Conservation (phyloP, 2,329 filamentous ascomycete species). For the Hirsutella thompsonii region DNA sequence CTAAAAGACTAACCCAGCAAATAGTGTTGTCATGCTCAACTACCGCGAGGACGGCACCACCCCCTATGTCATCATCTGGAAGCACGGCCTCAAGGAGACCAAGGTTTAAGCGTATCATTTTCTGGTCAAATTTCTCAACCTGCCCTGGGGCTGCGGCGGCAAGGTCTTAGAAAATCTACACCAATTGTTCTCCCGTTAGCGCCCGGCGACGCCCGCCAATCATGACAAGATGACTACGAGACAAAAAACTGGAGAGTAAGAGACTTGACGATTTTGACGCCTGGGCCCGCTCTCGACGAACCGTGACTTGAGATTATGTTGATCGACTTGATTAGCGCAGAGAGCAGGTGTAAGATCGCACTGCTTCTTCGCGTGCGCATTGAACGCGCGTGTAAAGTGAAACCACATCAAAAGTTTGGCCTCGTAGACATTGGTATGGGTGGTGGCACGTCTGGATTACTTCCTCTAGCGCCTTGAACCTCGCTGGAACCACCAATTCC, state of each 20-base stretch:
- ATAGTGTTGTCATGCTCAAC: slow-evolving; percentile 80
- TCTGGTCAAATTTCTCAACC: not conserved
- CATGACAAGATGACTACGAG: slow-evolving; percentile 5
- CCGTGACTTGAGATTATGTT: too few species aligned
- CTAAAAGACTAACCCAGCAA: slow-evolving; percentile 4
- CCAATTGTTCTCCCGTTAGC: not conserved
- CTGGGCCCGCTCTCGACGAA: too few species aligned
- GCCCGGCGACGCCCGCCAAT: slow-evolving; percentile 6
- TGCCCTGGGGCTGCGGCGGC: not conserved
- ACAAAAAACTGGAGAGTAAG: slow-evolving; percentile 1
- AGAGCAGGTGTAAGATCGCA: too few species aligned
- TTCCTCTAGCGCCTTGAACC: slow-evolving; percentile 11
- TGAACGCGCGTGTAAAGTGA: not conserved
- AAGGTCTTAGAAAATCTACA: not conserved
- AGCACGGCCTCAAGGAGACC: slow-evolving; percentile 77
- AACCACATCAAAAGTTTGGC: slow-evolving; percentile 26
- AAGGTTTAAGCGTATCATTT: slow-evolving; percentile 65
- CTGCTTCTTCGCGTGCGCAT: not conserved
- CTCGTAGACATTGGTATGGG: slow-evolving; percentile 39
- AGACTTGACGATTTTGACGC: not conserved
- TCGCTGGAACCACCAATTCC: slow-evolving; percentile 14
- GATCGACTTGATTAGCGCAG: too few species aligned
- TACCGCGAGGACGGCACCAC: slow-evolving; percentile 95
- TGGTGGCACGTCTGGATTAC: slow-evolving; percentile 26
- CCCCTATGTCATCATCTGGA: slow-evolving; percentile 84